Evolutionary conservation across 805 yeast genomes (phyloP).

Genomic region (Saccharomyces cerevisiae): DNA sequence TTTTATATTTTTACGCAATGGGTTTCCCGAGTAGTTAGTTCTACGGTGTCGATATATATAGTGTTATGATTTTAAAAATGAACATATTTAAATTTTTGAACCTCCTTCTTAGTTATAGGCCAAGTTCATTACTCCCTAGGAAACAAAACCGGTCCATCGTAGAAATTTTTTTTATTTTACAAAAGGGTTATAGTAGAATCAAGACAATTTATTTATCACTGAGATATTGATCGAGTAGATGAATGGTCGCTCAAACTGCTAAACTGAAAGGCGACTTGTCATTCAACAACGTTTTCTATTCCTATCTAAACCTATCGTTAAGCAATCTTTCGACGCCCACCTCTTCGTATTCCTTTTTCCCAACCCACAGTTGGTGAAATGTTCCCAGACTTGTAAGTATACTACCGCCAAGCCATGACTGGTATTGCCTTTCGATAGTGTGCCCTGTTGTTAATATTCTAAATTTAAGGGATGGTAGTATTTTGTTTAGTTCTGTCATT

Average conservation of each 20-base stretch:
- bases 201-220: not conserved
- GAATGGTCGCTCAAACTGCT: not conserved
- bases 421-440: constrained; percentile 64
- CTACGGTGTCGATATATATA: not conserved
- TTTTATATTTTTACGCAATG: not conserved
- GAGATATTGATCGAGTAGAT: not conserved
- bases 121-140: not conserved
- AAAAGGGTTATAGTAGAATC: not conserved
- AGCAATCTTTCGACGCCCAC: constrained; percentile 77
- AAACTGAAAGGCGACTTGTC: not conserved
- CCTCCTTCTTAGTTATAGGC: not conserved
- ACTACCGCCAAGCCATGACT: constrained; percentile 90
- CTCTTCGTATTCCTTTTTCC: constrained; percentile 78
- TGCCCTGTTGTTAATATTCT: constrained; percentile 78
- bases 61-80: not conserved
- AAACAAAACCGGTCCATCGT: not conserved
- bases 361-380: constrained; percentile 92
- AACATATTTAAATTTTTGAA: not conserved
- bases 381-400: constrained; percentile 83
- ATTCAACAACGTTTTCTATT: not conserved
- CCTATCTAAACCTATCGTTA: constrained; percentile 70
- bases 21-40: not conserved
- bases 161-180: not conserved
- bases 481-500: constrained; percentile 55
- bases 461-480: constrained; percentile 78